These are phyloP conservation scores for Umbelopsis isabellina DNA, from an alignment of 192 early-diverging fungal genomes.

Conservation along the genomic window DNA sequence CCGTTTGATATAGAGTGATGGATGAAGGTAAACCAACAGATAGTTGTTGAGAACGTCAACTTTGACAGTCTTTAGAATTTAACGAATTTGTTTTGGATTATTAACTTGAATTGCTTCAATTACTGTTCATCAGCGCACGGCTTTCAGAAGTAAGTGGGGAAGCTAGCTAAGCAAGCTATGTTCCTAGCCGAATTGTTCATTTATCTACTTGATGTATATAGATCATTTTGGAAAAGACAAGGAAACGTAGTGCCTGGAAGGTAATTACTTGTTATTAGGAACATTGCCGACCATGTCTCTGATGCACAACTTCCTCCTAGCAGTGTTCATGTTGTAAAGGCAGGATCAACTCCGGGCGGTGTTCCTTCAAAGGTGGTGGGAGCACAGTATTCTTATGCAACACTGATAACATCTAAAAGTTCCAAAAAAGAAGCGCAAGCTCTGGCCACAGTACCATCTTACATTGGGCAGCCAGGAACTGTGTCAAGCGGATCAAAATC, in stretches of 20 bases:
- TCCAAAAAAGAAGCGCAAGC: background rate
- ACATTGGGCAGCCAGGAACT: conserved; percentile 3
- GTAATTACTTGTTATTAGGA: conserved; percentile 18
- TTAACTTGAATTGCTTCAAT: background rate
- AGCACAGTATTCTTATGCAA: conserved; percentile 52
- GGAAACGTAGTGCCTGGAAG: conserved; percentile 44
- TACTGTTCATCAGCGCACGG: background rate
- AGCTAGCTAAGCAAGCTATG: background rate
- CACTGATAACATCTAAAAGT: conserved; percentile 29
- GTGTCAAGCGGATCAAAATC: conserved; percentile 5
- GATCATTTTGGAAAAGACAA: conserved; percentile 42
- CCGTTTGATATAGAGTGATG: conserved; percentile 8
- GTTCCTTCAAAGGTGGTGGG: conserved; percentile 47
- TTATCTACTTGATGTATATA: background rate
- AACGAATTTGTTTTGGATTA: background rate
- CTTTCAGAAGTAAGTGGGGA: conserved; percentile 8
- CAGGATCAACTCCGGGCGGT: conserved; percentile 42
- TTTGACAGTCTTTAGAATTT: background rate
- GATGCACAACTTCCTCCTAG: background rate
- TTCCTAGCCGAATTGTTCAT: background rate
- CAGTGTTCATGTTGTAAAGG: conserved; percentile 48
- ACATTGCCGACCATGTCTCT: background rate
- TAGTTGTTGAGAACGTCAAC: background rate
- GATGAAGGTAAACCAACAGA: conserved; percentile 13
- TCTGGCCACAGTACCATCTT: background rate